Conservation (phyloP, 129 eudicot genomes). For the Glebionis coronaria region DNA sequence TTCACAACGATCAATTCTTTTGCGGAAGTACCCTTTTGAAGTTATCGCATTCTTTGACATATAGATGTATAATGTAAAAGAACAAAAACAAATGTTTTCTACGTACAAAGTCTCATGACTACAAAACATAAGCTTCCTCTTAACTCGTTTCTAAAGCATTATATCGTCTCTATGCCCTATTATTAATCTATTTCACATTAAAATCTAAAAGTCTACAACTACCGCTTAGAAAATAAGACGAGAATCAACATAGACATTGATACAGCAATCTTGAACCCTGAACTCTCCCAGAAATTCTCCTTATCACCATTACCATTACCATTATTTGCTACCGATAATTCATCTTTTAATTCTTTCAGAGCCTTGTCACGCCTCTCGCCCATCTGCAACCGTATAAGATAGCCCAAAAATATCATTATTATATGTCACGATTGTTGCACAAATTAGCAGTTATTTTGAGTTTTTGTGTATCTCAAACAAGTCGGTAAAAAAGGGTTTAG, state of each 20-base stretch:
- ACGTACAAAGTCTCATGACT: no score
- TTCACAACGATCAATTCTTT: conserved; percentile 55
- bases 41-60: not conserved
- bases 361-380: conserved; percentile 88
- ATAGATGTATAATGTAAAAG: no score
- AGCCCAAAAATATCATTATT: not conserved
- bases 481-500: no score
- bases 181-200: conserved; percentile 1
- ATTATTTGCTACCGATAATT: conserved; percentile 56
- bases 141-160: no score
- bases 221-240: conserved; percentile 61
- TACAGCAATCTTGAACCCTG: conserved; percentile 68
- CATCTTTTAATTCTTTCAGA: conserved; percentile 69
- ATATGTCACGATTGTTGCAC: not conserved
- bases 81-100: no score
- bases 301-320: conserved; percentile 35
- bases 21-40: conserved; percentile 50
- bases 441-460: no score
- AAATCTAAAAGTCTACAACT: conserved; percentile 3
- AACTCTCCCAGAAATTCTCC: conserved; percentile 72
- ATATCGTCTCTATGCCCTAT: conserved; percentile 11
- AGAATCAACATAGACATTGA: conserved; percentile 92
- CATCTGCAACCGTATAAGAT: conserved; percentile 36
- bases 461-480: no score
- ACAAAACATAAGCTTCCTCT: no score